Evolutionary conservation across 2,329 filamentous ascomycete species (phyloP), one percentile per base, ranked within the genome.

Genomic region (Colletotrichum gloeosporioides): DNA sequence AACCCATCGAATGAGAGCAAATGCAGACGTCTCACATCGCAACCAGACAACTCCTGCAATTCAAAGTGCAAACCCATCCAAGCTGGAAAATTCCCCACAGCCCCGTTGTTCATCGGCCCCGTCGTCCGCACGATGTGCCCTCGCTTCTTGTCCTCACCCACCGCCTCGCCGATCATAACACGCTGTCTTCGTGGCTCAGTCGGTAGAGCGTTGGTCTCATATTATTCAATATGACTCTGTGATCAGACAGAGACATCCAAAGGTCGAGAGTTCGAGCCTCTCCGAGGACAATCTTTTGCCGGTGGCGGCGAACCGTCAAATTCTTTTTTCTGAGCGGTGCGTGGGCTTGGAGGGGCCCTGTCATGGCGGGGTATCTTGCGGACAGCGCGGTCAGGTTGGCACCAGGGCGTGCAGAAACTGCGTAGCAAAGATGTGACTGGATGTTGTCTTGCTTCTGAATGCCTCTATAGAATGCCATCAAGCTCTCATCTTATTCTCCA

Each of bases 161-260:
- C 27, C 36, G n/a, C 27, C 2, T 3, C 2, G 13, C 27, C 27
- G 18, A 66, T 25, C 39, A 67, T 4, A 67, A 55, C 39, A 44
- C 18, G 18, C 12, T 7, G 64, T 67, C 64, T 67, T 44, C 39
- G 64, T 67, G 64, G 64, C 64, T 67, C 64, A 67, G 64, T 67
- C 39, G 64, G 64, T 49, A 67, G 64, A 67, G 64, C 64, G 64
- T 67, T 67, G 64, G 64, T 67, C 64, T 67, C 64, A 67, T 67
- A 67, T 53, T 32, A 49, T 6, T 67, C 27, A 34, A 34, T 67
- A 67, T 67, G 64, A 67, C 64, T 67, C 64, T 67, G 64, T 34
- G 64, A 67, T 32, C 27, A 67, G 39, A 55, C 39, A 44, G 64
- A 67, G 64, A 67, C 4, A 67, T 67, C 64, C 64, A 67, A 67